phyloP scores from a whole-genome alignment of 176 grass and related monocot genomes.

The Paspalum vaginatum region DNA sequence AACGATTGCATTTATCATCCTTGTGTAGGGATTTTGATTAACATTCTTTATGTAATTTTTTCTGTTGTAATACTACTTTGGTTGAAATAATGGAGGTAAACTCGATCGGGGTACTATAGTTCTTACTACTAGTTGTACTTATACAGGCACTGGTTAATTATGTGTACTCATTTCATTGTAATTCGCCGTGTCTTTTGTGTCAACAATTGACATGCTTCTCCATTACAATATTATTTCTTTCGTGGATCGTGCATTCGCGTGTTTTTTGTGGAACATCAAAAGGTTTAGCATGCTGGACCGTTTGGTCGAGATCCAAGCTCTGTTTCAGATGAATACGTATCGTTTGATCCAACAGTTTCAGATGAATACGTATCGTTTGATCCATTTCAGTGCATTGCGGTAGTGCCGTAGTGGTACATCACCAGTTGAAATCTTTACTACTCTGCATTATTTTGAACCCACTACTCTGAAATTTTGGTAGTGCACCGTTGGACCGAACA shows the following conservation, averaged over 20 bases:
- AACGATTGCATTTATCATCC: not conserved
- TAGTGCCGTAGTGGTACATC: not conserved
- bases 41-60: conserved; percentile 44
- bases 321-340: not conserved
- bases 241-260: not conserved
- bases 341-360: not conserved
- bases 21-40: conserved; percentile 19
- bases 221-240: not conserved
- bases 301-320: not conserved
- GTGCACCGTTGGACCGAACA: too few species aligned
- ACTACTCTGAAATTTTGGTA: too few species aligned
- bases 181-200: not conserved
- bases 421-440: too few species aligned
- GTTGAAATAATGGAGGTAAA: conserved; percentile 12
- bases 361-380: not conserved
- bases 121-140: not conserved
- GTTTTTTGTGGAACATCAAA: not conserved
- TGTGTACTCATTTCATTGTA: not conserved
- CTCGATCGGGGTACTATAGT: not conserved
- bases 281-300: not conserved
- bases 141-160: not conserved
- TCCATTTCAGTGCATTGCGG: not conserved
- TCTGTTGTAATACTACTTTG: conserved; percentile 17
- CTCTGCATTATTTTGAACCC: too few species aligned
- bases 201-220: not conserved